A percentile compares a stretch with the other conserved stretches of the same genome.
Conservation (phyloP, 495 filamentous ascomycete species). For the Daldinia bambusicola region DNA sequence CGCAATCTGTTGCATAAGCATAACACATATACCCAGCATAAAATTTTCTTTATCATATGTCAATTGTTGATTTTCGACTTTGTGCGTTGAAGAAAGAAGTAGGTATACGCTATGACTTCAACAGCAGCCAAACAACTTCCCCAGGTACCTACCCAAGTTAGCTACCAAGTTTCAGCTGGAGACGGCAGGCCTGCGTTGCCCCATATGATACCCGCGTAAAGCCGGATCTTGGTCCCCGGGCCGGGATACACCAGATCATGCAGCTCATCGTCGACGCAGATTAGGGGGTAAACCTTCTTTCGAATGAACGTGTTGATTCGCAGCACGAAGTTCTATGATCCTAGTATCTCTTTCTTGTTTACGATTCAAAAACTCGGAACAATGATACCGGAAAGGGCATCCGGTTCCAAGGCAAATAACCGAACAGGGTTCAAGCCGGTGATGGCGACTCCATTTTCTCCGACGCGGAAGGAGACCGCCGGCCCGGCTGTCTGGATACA, state of each 20-base stretch:
- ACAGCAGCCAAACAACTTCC: not conserved
- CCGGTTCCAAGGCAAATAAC: not conserved
- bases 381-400: not conserved
- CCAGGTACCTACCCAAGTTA: not conserved
- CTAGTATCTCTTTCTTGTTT: constrained; percentile 4
- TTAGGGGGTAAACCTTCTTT: not conserved
- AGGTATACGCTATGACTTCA: not conserved
- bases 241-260: constrained; percentile 14
- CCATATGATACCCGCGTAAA: constrained; percentile 1
- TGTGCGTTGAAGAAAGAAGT: not conserved
- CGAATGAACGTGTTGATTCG: not conserved
- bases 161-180: not conserved
- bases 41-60: not conserved
- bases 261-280: constrained; percentile 10
- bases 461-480: constrained; percentile 2
- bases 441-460: not conserved
- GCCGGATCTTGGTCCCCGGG: not conserved
- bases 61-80: not conserved
- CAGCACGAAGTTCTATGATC: not conserved
- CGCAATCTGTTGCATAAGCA: not conserved
- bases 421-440: constrained; percentile 16
- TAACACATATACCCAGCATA: not conserved
- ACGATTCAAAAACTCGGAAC: not conserved
- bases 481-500: not conserved
- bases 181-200: not conserved